These are phyloP conservation scores for Thraustotheca clavata DNA, from an alignment of 352 stramenopile genomes.

Conservation along the genomic window DNA sequence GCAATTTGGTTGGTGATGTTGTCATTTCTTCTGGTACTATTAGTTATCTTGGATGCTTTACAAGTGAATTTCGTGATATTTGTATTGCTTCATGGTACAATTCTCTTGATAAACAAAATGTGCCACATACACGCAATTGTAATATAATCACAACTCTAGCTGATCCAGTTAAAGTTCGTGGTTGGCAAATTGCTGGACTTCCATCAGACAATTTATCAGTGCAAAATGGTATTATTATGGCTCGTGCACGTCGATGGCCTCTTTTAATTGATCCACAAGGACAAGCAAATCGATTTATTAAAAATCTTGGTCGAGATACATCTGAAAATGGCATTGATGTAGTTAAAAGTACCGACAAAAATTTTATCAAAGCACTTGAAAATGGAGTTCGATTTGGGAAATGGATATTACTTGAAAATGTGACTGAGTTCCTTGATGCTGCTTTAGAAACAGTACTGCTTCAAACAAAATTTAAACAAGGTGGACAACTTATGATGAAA, in stretches of 20 bases:
- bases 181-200: conserved; percentile 88
- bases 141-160: conserved; percentile 86
- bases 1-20: conserved; percentile 88
- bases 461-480: conserved; percentile 90
- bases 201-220: conserved; percentile 86
- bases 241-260: conserved; percentile 79
- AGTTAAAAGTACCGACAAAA: conserved; percentile 73
- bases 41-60: conserved; percentile 91
- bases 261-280: conserved; percentile 90
- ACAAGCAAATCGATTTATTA: conserved; percentile 91
- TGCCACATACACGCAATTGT: conserved; percentile 77
- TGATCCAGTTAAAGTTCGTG: conserved; percentile 84
- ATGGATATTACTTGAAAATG: conserved; percentile 87
- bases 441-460: conserved; percentile 86
- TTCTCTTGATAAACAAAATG: conserved; percentile 49
- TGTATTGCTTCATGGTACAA: conserved; percentile 81
- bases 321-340: conserved; percentile 82
- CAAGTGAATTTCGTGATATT: conserved; percentile 84
- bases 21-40: conserved; percentile 88
- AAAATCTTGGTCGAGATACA: conserved; percentile 83
- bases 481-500: conserved; percentile 90
- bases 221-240: conserved; percentile 92
- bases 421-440: conserved; percentile 80
- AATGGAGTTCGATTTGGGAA: conserved; percentile 91
- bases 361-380: conserved; percentile 78